Percentiles rank a stretch among this genome's conserved stretches.
Evolutionary conservation across 352 stramenopile species (phyloP).

Genomic region (Thalassiosira hispida): DNA sequence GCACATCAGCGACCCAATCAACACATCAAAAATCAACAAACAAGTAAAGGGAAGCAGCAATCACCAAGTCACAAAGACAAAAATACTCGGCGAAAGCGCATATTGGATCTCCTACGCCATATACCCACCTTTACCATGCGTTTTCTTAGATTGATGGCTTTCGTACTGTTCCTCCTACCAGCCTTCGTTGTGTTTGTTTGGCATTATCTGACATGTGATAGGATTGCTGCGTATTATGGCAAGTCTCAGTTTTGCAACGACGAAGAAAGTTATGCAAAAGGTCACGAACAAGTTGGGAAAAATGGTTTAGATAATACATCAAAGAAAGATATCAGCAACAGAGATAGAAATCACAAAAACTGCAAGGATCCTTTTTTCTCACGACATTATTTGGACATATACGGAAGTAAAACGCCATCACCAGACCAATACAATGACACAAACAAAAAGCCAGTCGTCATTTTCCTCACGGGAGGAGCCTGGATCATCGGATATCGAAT

Average conservation of each 20-base stretch:
- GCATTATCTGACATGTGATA: constrained; percentile 61
- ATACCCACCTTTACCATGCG: constrained; percentile 28
- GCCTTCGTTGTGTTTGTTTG: constrained; percentile 64
- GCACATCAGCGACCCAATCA: too few species aligned
- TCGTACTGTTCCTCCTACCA: constrained; percentile 56
- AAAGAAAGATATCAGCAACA: not conserved
- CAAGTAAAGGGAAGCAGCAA: not conserved
- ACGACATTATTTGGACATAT: constrained; percentile 89
- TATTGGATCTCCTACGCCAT: constrained; percentile 16
- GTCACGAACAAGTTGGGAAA: not conserved
- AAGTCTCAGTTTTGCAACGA: not conserved
- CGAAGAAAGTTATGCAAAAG: not conserved
- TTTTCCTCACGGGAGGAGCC: constrained; percentile 90
- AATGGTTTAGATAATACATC: not conserved
- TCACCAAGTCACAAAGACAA: not conserved
- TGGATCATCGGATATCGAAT: constrained; percentile 94
- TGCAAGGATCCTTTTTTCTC: constrained; percentile 1
- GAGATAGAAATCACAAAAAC: not conserved
- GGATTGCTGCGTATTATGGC: constrained; percentile 36
- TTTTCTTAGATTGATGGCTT: constrained; percentile 46
- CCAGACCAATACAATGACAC: constrained; percentile 23
- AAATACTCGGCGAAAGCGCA: constrained; percentile 4
- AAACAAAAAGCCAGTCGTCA: constrained; percentile 83
- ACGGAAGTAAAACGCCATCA: constrained; percentile 67
- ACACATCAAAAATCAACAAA: too few species aligned